Conservation (phyloP, 306 rosid genomes). For the Pterocarpus macrocarpus region DNA sequence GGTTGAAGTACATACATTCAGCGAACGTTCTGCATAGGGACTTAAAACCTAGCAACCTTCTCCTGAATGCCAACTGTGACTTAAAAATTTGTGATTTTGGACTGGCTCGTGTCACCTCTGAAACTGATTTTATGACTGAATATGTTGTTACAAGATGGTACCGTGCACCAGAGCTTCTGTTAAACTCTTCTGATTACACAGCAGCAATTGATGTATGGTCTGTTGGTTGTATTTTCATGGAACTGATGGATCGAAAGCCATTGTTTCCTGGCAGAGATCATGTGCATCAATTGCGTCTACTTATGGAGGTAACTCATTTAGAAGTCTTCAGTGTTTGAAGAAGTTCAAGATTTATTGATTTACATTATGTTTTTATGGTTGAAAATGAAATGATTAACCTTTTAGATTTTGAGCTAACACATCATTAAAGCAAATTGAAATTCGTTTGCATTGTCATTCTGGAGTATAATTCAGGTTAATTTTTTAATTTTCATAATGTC, state of each 20-base stretch:
- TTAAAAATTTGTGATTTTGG: slow-evolving; percentile 97
- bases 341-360: slow-evolving; percentile 33
- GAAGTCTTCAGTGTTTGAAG: slow-evolving; percentile 18
- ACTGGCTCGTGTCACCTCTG: slow-evolving; percentile 96
- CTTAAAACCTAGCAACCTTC: slow-evolving; percentile 96
- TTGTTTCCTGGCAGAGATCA: slow-evolving; percentile 98
- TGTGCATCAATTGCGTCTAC: slow-evolving; percentile 91
- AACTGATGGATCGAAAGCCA: slow-evolving; percentile 94
- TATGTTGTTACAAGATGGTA: slow-evolving; percentile 98
- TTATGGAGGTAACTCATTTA: slow-evolving; percentile 81
- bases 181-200: slow-evolving; percentile 95
- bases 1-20: slow-evolving; percentile 96
- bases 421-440: slow-evolving; percentile 42
- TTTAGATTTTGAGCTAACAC: slow-evolving; percentile 13
- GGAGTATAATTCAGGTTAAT: slow-evolving; percentile 11
- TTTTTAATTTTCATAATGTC: slow-evolving; percentile 5
- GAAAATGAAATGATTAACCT: slow-evolving; percentile 35
- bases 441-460: slow-evolving; percentile 35
- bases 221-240: slow-evolving; percentile 98
- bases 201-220: slow-evolving; percentile 99
- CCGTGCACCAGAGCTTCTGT: slow-evolving; percentile 94
- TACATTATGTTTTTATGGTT: slow-evolving; percentile 18
- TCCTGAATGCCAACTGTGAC: slow-evolving; percentile 94
- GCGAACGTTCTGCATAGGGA: slow-evolving; percentile 98
- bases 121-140: slow-evolving; percentile 97